phyloP scores from a whole-genome alignment of 139 green algal genomes.

The Chlamydomonas incerta region DNA sequence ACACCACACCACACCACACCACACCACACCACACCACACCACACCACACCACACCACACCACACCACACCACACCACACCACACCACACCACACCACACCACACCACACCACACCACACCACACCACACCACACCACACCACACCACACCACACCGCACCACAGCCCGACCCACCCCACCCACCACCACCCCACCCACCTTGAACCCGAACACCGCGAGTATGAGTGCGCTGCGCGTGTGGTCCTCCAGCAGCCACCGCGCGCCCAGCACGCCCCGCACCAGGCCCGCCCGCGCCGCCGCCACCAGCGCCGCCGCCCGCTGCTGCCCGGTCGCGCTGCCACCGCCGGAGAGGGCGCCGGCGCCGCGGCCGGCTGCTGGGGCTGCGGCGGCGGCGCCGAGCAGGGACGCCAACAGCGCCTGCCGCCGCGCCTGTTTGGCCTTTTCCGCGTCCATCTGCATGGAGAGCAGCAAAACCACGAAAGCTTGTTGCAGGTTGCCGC shows the following conservation, averaged over 20 bases:
- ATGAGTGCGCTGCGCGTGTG: constrained; percentile 80
- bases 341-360: too few relatives aligned
- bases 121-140: too few relatives aligned
- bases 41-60: too few relatives aligned
- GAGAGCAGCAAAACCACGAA: too few relatives aligned
- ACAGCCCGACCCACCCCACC: background rate
- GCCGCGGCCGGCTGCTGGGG: background rate
- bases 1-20: too few relatives aligned
- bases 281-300: constrained; percentile 18
- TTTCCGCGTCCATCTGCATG: constrained; percentile 2
- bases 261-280: constrained; percentile 39
- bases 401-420: background rate
- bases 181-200: constrained; percentile 57
- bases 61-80: too few relatives aligned
- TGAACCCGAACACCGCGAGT: constrained; percentile 91
- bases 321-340: background rate
- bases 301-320: constrained; percentile 1
- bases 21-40: too few relatives aligned
- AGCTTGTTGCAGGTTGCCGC: too few relatives aligned
- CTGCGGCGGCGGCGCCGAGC: background rate
- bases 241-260: constrained; percentile 59
- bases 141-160: background rate
- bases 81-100: too few relatives aligned
- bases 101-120: too few relatives aligned
- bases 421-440: background rate